These are phyloP conservation scores for Globisporangium spiculum DNA, from an alignment of 352 stramenopile species.

Conservation along the genomic window DNA sequence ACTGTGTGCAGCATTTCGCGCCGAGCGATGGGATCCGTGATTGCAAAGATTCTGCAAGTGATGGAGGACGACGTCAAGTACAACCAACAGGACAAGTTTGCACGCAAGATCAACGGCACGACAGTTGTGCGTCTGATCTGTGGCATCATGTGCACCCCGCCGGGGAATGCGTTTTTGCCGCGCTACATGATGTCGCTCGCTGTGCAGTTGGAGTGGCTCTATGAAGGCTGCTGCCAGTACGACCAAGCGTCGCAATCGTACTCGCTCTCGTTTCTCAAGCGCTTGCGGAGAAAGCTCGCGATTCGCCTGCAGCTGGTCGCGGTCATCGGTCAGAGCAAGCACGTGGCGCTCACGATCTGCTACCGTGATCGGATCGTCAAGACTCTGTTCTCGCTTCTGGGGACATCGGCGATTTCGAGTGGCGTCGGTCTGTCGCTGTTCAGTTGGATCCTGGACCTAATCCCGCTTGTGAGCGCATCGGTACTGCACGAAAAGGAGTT, in stretches of 20 bases:
- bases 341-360: slow-evolving; percentile 74
- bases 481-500: slow-evolving; percentile 75
- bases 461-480: slow-evolving; percentile 70
- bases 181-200: slow-evolving; percentile 89
- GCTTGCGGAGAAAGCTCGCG: slow-evolving; percentile 69
- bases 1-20: slow-evolving; percentile 81
- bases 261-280: slow-evolving; percentile 38
- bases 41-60: slow-evolving; percentile 77
- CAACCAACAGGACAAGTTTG: slow-evolving; percentile 50
- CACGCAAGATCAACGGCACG: slow-evolving; percentile 61
- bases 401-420: slow-evolving; percentile 57
- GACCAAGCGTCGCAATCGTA: slow-evolving; percentile 27
- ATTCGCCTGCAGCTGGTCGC: slow-evolving; percentile 75
- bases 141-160: slow-evolving; percentile 69
- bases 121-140: slow-evolving; percentile 71
- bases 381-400: slow-evolving; percentile 72
- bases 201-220: slow-evolving; percentile 68
- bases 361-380: slow-evolving; percentile 86
- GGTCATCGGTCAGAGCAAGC: slow-evolving; percentile 70
- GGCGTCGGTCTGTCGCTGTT: slow-evolving; percentile 74
- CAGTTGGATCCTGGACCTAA: slow-evolving; percentile 85
- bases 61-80: slow-evolving; percentile 82
- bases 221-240: slow-evolving; percentile 54
- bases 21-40: slow-evolving; percentile 76
- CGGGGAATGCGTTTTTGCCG: slow-evolving; percentile 67